Base-by-base conservation (phyloP, 2,329 filamentous ascomycete species). In the Pseudogymnoascus sp. region DNA sequence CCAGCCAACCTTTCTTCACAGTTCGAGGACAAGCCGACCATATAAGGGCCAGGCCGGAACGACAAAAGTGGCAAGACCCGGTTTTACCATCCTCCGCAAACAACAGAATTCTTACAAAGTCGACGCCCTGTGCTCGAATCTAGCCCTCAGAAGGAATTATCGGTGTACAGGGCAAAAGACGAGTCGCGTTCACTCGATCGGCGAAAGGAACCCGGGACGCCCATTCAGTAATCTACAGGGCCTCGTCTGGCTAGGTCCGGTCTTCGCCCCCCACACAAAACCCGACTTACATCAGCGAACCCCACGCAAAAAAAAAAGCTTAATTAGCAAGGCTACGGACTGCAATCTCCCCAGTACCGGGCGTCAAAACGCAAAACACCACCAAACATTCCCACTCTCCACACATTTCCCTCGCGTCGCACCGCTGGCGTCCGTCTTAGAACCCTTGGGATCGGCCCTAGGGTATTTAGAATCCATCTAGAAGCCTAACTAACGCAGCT, bases 101-200 rank as follows among this genome's bases (percentile, higher is more conserved):
- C 8, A 34, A 36, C 28, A 34, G 28, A 11, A 9, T 21, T 56
- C 28, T 56, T 56, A 56, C 46, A 56, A 56, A 56, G 49, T 56
- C 49, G 49, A 28, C 28, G n/a, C 49, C 49, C n/a, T 36, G 49
- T 36, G 28, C 49, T 34, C 28, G 28, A 56, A 56, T 56, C 49
- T 56, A 56, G 49, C 28, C 49, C 49, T 56, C 49, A 56, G 49
- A 56, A 56, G 49, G 49, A 56, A 56, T 56, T 56, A 56, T 56
- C 49, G 49, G 49, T 56, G 49, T 31, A 56, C 49, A 36, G 11
- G 11, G 42, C n/a, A 18, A 21, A 34, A 36, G n/a, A 28, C 49
- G 49, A 56, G 49, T 56, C 28, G 49, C n/a, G 25, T 56, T 36
- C 49, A 21, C 16, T 56, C 28, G 49, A 56, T 56, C 49, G 49